Evolutionary conservation across 768 basidiomycete species (phyloP).

Genomic region (Auricularia sp.): DNA sequence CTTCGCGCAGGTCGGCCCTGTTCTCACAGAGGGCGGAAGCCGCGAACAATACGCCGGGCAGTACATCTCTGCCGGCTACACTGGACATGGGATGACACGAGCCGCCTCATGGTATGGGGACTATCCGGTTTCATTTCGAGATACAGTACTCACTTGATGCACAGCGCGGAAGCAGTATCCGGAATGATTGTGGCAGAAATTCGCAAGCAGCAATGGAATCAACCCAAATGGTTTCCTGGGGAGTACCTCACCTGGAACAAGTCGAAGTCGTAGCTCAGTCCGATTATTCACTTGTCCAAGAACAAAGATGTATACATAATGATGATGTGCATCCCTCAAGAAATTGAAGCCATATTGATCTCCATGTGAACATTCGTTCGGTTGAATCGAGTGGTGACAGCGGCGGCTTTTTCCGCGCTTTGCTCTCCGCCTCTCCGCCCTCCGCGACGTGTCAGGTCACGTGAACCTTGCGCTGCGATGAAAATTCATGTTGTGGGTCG

Average conservation of each 20-base stretch:
- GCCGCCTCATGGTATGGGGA: constrained; percentile 53
- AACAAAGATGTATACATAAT: too few species aligned
- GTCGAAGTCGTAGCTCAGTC: background rate
- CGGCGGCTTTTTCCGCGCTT: background rate
- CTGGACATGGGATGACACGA: constrained; percentile 75
- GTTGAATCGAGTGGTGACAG: too few species aligned
- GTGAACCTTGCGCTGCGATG: background rate
- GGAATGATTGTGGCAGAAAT: constrained; percentile 48
- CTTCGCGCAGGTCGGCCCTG: constrained; percentile 47
- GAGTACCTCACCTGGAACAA: constrained; percentile 21
- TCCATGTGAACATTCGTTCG: too few species aligned
- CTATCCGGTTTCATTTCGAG: background rate
- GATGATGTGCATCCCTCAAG: too few species aligned
- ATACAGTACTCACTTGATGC: background rate
- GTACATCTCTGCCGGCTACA: constrained; percentile 62
- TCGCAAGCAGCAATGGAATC: constrained; percentile 31
- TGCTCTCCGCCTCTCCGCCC: background rate
- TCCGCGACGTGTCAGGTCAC: background rate
- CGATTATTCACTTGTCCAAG: too few species aligned
- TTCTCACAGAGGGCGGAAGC: constrained; percentile 24
- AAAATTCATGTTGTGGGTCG: background rate
- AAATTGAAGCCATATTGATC: too few species aligned
- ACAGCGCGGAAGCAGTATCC: constrained; percentile 51
- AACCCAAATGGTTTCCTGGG: constrained; percentile 53
- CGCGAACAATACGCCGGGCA: constrained; percentile 40